A percentile compares a stretch with the other conserved stretches of the same genome.
These are phyloP conservation scores for Batkoa obscura DNA, from an alignment of 371 early-diverging fungal species.

Conservation along the genomic window DNA sequence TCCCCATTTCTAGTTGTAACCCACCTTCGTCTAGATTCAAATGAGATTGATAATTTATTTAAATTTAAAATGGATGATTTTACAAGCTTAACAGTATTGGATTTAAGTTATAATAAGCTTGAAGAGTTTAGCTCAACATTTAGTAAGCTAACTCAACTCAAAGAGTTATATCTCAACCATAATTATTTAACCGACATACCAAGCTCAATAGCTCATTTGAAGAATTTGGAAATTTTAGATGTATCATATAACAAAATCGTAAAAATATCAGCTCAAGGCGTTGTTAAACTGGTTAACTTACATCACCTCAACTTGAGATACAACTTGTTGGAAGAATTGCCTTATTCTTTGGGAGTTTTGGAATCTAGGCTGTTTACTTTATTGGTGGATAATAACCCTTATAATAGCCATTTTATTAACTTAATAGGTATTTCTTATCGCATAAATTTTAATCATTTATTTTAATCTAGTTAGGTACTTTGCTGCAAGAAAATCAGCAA, in stretches of 20 bases:
- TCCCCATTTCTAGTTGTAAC: background rate
- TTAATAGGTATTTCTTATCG: background rate
- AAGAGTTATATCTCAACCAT: conserved; percentile 4
- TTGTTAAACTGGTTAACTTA: background rate
- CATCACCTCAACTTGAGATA: conserved; percentile 4
- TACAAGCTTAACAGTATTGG: conserved; percentile 1
- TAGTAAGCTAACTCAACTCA: background rate
- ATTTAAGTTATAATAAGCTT: conserved; percentile 3
- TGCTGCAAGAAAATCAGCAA: background rate
- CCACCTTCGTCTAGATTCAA: conserved; percentile 3
- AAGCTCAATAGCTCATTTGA: background rate
- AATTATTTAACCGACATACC: background rate
- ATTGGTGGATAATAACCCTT: conserved; percentile 6
- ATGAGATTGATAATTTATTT: background rate
- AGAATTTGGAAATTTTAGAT: conserved; percentile 3
- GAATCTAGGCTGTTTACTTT: conserved; percentile 6
- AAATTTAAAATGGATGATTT: background rate
- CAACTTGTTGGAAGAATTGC: background rate
- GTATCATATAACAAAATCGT: background rate
- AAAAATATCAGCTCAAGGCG: background rate
- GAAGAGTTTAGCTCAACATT: background rate
- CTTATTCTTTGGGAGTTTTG: background rate
- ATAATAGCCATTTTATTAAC: background rate
- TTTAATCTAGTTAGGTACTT: background rate
- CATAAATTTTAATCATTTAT: too few species aligned